Percentiles rank a stretch among this genome's conserved stretches.
These are phyloP conservation scores for Bisporella sp. DNA, from an alignment of 2,329 filamentous ascomycete genomes.

Conservation along the genomic window DNA sequence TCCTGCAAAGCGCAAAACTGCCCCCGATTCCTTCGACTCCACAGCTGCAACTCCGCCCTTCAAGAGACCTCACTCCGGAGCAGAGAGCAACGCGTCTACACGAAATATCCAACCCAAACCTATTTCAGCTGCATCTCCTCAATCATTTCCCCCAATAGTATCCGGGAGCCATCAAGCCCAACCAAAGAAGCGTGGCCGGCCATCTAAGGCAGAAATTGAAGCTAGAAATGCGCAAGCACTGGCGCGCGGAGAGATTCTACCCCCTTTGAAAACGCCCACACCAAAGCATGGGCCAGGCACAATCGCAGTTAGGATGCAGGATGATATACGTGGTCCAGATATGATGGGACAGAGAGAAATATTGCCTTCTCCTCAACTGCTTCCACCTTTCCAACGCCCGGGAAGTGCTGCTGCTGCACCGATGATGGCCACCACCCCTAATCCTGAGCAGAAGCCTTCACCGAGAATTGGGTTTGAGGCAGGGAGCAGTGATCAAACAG, in stretches of 20 bases:
- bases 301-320: background rate
- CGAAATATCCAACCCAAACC: constrained; percentile 24
- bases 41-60: constrained; percentile 7
- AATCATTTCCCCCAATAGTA: constrained; percentile 12
- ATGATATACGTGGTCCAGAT: background rate
- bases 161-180: background rate
- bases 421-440: constrained; percentile 1
- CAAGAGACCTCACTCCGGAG: constrained; percentile 20
- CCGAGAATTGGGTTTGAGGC: background rate
- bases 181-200: constrained; percentile 24
- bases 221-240: constrained; percentile 19
- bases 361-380: background rate
- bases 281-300: background rate
- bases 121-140: constrained; percentile 17
- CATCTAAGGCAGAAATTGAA: constrained; percentile 25
- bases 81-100: constrained; percentile 7
- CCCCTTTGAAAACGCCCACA: constrained; percentile 8
- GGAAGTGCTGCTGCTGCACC: constrained; percentile 4
- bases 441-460: background rate
- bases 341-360: background rate
- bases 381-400: background rate
- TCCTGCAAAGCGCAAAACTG: constrained; percentile 13
- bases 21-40: constrained; percentile 13
- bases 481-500: constrained; percentile 9
- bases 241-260: constrained; percentile 20